Conservation (phyloP, 495 filamentous ascomycete species). For the Letharia columbiana region DNA sequence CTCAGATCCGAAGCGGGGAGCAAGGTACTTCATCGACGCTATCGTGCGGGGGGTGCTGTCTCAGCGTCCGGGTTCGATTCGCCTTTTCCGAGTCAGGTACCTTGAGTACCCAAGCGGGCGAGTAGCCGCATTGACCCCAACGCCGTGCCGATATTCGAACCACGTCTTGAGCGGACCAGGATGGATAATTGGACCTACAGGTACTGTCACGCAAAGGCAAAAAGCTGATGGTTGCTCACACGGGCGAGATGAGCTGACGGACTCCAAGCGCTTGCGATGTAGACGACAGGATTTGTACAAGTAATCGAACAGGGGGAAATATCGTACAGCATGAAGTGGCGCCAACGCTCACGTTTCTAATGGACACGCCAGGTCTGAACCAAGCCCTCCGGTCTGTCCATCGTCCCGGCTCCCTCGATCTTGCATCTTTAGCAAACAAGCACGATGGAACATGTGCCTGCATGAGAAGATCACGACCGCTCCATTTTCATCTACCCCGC, state of each 20-base stretch:
- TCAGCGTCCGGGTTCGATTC: too few species aligned
- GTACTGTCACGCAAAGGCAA: too few species aligned
- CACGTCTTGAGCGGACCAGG: too few species aligned
- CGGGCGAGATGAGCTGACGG: not conserved
- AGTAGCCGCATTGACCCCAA: too few species aligned
- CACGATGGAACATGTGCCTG: slow-evolving; percentile 46
- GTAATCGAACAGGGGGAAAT: not conserved
- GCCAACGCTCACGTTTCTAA: slow-evolving; percentile 31
- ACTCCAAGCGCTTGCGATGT: slow-evolving; percentile 13
- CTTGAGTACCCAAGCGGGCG: too few species aligned
- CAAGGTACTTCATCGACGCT: too few species aligned
- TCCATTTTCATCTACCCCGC: slow-evolving; percentile 21
- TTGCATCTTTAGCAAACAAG: slow-evolving; percentile 35
- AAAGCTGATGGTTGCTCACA: not conserved
- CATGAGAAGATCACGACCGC: slow-evolving; percentile 46
- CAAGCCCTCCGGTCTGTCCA: slow-evolving; percentile 23
- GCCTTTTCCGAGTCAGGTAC: too few species aligned
- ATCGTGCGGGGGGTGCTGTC: too few species aligned
- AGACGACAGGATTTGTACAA: not conserved
- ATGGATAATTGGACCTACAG: too few species aligned
- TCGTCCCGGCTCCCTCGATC: slow-evolving; percentile 10
- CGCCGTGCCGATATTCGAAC: too few species aligned
- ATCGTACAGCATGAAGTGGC: slow-evolving; percentile 6
- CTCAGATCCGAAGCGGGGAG: too few species aligned
- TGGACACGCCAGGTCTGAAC: slow-evolving; percentile 35